Base-by-base conservation (phyloP, 1,284 basidiomycete species). In the Puccinia hordei region DNA sequence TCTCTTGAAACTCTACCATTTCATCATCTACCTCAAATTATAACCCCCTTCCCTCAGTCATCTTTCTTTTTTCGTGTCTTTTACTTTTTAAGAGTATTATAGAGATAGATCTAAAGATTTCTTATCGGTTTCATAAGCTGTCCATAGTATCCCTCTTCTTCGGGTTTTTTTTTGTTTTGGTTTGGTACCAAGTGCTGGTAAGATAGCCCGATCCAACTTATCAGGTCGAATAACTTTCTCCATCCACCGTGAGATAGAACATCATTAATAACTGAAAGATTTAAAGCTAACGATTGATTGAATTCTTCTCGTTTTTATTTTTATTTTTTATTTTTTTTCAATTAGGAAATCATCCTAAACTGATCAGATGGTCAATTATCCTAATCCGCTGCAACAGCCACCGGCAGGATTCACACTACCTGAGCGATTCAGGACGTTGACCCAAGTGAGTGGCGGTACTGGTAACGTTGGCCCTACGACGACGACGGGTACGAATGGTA, bases 361-460 rank as follows among this genome's bases (percentile, higher is more conserved):
- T n/a, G n/a, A n/a, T 38, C 51, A 71, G 68, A 71, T 71, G 68
- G 46, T 71, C 46, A 53, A 35, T 53, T 71, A 53, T 22, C 68
- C 68, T 13, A 51, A 51, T 55, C 49, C 68, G 27, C 68, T 71
- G 44, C 68, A 71, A 55, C 27, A 24, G 15, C 68, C 68, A 2
- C 68, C 68, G 1, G 3, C 27, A 15, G 68, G 68, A 22, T 0
- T 33, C 4, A 71, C 68, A 22, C 17, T 71, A 22, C 68, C 68
- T 4, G 68, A 71, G 10, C 68, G 68, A 33, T 71, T 71, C n/a
- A 10, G 19, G 27, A 9, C 68, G 27, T 33, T 71, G 12, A 71
- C 68, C 17, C 66, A 69, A 38, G 24, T 15, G 33, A 19, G 24
- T 17, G 30, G 24, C 9, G 24, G 44, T n/a, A 51, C 1, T 44